Percentiles rank a stretch among this genome's conserved stretches.
These are phyloP conservation scores for Didymella pomorum DNA, from an alignment of 2,329 filamentous ascomycete species.

Conservation along the genomic window DNA sequence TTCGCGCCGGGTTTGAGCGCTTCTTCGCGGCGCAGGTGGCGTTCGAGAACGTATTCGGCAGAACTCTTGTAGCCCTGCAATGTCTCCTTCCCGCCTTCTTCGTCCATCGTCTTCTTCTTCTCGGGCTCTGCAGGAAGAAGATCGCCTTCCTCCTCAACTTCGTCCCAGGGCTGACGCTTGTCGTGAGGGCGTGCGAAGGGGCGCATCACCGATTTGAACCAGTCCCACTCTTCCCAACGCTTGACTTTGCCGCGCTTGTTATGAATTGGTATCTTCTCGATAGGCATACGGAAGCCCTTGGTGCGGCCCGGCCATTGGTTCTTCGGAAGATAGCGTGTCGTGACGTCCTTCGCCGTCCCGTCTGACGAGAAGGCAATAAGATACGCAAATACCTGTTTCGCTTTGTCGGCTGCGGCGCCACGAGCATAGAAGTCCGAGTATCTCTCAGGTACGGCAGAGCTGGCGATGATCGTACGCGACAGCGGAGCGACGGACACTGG, in stretches of 20 bases:
- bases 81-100: conserved; percentile 76
- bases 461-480: conserved; percentile 57
- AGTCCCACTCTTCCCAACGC: conserved; percentile 80
- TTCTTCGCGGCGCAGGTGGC: conserved; percentile 91
- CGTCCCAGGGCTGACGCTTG: conserved; percentile 73
- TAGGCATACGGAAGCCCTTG: conserved; percentile 79
- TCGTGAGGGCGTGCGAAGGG: conserved; percentile 68
- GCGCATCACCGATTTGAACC: conserved; percentile 83
- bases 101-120: conserved; percentile 69
- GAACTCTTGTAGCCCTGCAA: conserved; percentile 89
- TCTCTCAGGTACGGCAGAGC: conserved; percentile 74
- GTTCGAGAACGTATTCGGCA: conserved; percentile 81
- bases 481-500: conserved; percentile 79
- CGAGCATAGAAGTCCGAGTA: conserved; percentile 81
- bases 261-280: conserved; percentile 82
- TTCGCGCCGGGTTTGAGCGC: conserved; percentile 74
- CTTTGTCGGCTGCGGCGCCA: conserved; percentile 81
- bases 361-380: conserved; percentile 83
- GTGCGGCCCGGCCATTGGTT: conserved; percentile 87
- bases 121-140: conserved; percentile 74
- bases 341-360: conserved; percentile 93
- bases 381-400: conserved; percentile 90
- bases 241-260: conserved; percentile 79
- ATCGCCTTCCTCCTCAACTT: conserved; percentile 79
- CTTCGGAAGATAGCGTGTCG: conserved; percentile 84